Evolutionary conservation across 306 rosid species (phyloP).

Genomic region (Purshia tridentata): DNA sequence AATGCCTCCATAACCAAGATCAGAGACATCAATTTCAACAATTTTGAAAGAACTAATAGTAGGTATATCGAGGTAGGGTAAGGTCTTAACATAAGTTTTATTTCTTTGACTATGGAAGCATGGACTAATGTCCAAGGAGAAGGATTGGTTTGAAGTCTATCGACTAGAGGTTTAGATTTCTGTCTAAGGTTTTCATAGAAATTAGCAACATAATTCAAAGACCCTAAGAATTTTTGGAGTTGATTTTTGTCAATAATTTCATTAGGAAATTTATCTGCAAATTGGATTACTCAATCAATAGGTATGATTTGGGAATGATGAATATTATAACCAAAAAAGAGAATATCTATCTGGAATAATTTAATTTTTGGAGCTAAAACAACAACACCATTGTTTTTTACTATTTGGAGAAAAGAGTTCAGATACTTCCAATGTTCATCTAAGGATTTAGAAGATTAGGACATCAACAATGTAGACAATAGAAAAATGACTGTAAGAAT

Average conservation of each 20-base stretch:
- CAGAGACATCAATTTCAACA: not conserved
- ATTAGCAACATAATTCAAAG: not conserved
- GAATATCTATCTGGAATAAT: too few relatives aligned
- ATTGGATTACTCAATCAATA: not conserved
- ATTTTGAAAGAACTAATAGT: not conserved
- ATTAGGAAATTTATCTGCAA: not conserved
- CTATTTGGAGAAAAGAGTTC: not conserved
- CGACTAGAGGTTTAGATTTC: not conserved
- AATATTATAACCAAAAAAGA: too few relatives aligned
- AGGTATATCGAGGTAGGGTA: not conserved
- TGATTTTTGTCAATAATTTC: not conserved
- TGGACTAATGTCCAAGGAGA: not conserved
- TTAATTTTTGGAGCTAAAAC: too few relatives aligned
- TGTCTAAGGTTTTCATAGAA: not conserved
- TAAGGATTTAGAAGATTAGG: not conserved
- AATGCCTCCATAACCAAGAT: not conserved
- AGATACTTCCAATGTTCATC: slow-evolving; percentile 8
- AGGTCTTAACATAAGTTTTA: too few relatives aligned
- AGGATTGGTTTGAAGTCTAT: not conserved
- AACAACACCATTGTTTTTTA: too few relatives aligned
- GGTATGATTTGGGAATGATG: too few relatives aligned
- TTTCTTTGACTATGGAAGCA: too few relatives aligned
- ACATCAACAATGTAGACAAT: slow-evolving; percentile 1
- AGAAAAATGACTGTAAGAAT: not conserved
- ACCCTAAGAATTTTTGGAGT: not conserved